phyloP scores from a whole-genome alignment of 768 basidiomycete species.

The Phaeotremella skinneri region DNA sequence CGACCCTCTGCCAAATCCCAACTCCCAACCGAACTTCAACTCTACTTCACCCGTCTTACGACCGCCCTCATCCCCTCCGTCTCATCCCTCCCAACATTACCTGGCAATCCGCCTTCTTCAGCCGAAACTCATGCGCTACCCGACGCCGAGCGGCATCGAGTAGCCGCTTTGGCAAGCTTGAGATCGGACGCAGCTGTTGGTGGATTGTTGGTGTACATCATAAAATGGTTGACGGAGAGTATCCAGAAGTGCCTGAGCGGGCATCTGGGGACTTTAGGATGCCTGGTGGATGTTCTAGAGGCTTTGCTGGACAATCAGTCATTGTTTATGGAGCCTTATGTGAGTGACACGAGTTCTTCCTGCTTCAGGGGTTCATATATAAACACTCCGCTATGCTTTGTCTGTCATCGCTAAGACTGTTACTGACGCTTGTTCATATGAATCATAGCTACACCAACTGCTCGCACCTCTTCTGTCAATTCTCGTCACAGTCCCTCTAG shows the following conservation, averaged over 20 bases:
- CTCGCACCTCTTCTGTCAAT: slow-evolving; percentile 88
- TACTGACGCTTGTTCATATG: background rate
- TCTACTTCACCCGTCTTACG: slow-evolving; percentile 91
- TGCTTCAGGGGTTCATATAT: too few relatives aligned
- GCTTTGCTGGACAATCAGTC: slow-evolving; percentile 82
- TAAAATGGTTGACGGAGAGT: slow-evolving; percentile 91
- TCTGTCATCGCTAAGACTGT: background rate
- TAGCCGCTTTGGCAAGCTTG: slow-evolving; percentile 85
- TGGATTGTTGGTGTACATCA: slow-evolving; percentile 85
- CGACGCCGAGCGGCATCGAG: slow-evolving; percentile 61
- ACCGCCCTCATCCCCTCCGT: slow-evolving; percentile 66
- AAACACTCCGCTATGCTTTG: too few relatives aligned
- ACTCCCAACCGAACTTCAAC: slow-evolving; percentile 85
- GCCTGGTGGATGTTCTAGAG: slow-evolving; percentile 77
- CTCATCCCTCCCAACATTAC: slow-evolving; percentile 4
- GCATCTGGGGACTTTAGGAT: slow-evolving; percentile 72
- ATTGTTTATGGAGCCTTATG: slow-evolving; percentile 93
- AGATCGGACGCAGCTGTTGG: slow-evolving; percentile 86
- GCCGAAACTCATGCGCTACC: slow-evolving; percentile 54
- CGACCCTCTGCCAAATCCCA: slow-evolving; percentile 85
- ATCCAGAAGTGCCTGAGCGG: slow-evolving; percentile 57
- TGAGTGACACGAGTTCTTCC: too few relatives aligned
- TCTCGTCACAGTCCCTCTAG: slow-evolving; percentile 81
- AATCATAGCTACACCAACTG: slow-evolving; percentile 81
- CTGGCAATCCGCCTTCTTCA: slow-evolving; percentile 14